Percentiles rank a stretch among this genome's conserved stretches.
These are phyloP conservation scores for Fusarium humuli DNA, from an alignment of 2,329 filamentous ascomycete genomes.

Conservation along the genomic window DNA sequence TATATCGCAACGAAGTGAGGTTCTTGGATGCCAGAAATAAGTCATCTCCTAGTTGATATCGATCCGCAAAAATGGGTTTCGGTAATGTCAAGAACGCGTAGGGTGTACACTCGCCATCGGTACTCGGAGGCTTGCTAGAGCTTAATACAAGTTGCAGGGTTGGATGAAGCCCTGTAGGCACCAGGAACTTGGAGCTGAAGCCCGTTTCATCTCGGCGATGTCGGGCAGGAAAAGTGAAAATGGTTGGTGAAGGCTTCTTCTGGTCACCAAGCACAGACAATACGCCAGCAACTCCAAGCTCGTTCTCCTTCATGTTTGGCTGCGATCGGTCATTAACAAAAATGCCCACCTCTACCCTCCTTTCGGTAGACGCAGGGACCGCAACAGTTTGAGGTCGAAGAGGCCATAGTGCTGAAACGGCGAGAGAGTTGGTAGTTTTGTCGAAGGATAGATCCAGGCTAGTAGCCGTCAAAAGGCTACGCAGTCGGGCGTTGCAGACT, in stretches of 20 bases:
- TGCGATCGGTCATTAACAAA: conserved; percentile 71
- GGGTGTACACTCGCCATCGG: conserved; percentile 73
- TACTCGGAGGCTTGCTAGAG: conserved; percentile 60
- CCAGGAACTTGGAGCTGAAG: conserved; percentile 73
- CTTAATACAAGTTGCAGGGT: conserved; percentile 76
- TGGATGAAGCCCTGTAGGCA: conserved; percentile 85
- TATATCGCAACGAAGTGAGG: conserved; percentile 73
- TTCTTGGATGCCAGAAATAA: conserved; percentile 87
- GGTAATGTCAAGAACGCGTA: conserved; percentile 88
- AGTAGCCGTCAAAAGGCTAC: conserved; percentile 62
- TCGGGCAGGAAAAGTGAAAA: conserved; percentile 86
- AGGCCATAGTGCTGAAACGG: conserved; percentile 74
- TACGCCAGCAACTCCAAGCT: conserved; percentile 82
- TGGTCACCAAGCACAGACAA: conserved; percentile 83
- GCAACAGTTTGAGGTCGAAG: conserved; percentile 56
- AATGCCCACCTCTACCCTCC: conserved; percentile 84
- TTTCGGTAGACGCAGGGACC: conserved; percentile 55
- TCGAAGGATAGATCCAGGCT: conserved; percentile 84
- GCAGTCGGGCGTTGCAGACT: conserved; percentile 63
- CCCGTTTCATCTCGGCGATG: conserved; percentile 70
- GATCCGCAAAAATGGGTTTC: conserved; percentile 83
- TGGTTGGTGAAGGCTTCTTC: conserved; percentile 75
- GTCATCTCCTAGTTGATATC: conserved; percentile 82
- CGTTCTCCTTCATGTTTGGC: conserved; percentile 71
- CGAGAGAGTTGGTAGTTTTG: conserved; percentile 71